phyloP scores from a whole-genome alignment of 1,284 basidiomycete genomes.

The Naganishia sp. region DNA sequence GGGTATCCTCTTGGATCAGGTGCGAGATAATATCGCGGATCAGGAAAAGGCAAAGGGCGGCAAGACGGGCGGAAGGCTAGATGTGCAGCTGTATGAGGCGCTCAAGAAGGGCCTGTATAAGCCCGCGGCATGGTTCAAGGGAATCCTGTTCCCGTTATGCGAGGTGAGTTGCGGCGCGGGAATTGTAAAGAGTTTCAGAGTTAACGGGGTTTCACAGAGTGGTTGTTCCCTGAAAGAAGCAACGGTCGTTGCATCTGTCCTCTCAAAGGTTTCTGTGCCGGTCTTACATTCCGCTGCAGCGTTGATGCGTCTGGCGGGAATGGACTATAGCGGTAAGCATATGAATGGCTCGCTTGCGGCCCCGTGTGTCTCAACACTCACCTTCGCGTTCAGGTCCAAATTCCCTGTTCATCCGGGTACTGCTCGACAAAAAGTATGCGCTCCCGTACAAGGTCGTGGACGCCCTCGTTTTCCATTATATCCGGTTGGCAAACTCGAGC shows the following conservation, averaged over 20 bases:
- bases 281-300: conserved; percentile 96
- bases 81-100: conserved; percentile 91
- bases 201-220: conserved; percentile 52
- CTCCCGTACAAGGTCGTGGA: conserved; percentile 98
- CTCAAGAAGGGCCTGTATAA: conserved; percentile 92
- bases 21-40: conserved; percentile 80
- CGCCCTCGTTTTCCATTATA: conserved; percentile 95
- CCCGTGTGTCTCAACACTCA: background rate
- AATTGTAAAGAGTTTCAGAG: conserved; percentile 2
- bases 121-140: conserved; percentile 98
- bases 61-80: conserved; percentile 77
- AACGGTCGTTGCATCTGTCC: conserved; percentile 87
- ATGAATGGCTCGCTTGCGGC: background rate
- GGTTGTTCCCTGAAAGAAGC: conserved; percentile 94
- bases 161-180: conserved; percentile 62
- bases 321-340: conserved; percentile 85
- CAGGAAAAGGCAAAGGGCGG: conserved; percentile 36
- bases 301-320: conserved; percentile 85
- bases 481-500: conserved; percentile 88
- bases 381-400: conserved; percentile 67
- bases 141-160: conserved; percentile 91
- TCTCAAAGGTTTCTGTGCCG: conserved; percentile 89
- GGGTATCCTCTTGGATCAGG: conserved; percentile 86
- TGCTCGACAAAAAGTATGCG: conserved; percentile 98
- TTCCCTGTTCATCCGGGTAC: conserved; percentile 93